A percentile compares a stretch with the other conserved stretches of the same genome.
Evolutionary conservation across 1,139 yeast species (phyloP).

Genomic region (Neolecta irregularis): DNA sequence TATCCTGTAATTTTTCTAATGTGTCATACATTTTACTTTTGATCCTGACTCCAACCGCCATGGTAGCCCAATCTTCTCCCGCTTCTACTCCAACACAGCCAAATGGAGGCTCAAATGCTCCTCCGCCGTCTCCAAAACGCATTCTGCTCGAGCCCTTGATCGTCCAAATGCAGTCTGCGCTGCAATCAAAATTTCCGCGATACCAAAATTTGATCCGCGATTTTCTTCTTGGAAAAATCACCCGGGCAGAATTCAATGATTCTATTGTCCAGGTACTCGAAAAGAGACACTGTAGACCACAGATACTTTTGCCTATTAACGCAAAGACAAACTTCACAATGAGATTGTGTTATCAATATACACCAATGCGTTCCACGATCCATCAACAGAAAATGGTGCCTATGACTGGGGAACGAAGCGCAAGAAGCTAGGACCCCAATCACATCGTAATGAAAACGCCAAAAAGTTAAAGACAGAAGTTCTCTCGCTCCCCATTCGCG

Average conservation of each 20-base stretch:
- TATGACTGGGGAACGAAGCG: slow-evolving; percentile 36
- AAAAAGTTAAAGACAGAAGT: slow-evolving; percentile 74
- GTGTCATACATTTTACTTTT: no score
- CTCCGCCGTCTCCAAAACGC: no score
- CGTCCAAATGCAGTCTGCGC: background rate
- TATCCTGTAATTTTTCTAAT: no score
- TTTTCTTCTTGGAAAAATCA: slow-evolving; percentile 3
- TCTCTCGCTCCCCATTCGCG: slow-evolving; percentile 72
- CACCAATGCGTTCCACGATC: slow-evolving; percentile 70
- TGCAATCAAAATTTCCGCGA: background rate
- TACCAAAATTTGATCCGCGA: background rate
- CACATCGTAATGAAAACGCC: slow-evolving; percentile 35
- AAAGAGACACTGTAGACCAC: background rate
- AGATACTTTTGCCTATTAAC: background rate
- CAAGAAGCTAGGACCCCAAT: slow-evolving; percentile 16
- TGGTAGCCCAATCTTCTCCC: no score
- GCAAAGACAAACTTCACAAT: slow-evolving; percentile 45
- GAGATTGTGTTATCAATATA: slow-evolving; percentile 64
- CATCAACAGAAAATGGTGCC: slow-evolving; percentile 31
- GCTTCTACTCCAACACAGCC: no score
- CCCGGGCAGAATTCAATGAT: slow-evolving; percentile 1
- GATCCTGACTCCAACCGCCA: no score
- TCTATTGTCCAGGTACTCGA: background rate
- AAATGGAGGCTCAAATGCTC: no score
- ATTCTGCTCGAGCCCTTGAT: background rate